A percentile compares a stretch with the other conserved stretches of the same genome.
phyloP scores from a whole-genome alignment of 768 basidiomycete genomes.

The Tylopilus plumbeoviolaceoides region DNA sequence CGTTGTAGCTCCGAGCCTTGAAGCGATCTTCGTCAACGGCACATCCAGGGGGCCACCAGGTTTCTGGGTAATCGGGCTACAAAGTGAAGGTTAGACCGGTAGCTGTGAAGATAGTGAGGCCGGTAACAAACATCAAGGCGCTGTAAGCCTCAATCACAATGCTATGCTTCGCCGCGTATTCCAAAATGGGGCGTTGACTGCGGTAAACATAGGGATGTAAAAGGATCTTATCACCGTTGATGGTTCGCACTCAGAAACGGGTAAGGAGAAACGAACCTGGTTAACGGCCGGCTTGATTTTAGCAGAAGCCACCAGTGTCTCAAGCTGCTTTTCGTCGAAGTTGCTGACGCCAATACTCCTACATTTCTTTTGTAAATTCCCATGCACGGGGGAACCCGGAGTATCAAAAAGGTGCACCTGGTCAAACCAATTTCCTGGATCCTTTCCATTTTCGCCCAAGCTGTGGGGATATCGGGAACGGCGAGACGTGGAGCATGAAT shows the following conservation, averaged over 20 bases:
- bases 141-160: constrained; percentile 76
- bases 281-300: constrained; percentile 65
- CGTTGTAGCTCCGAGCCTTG: constrained; percentile 44
- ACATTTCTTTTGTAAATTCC: background rate
- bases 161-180: constrained; percentile 50
- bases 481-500: constrained; percentile 59
- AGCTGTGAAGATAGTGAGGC: background rate
- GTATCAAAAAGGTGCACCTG: constrained; percentile 37
- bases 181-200: constrained; percentile 50
- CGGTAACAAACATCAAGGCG: constrained; percentile 47
- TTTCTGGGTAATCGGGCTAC: constrained; percentile 53
- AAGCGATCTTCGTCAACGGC: constrained; percentile 51
- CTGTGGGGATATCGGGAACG: constrained; percentile 53
- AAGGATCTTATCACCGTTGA: constrained; percentile 43
- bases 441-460: constrained; percentile 62
- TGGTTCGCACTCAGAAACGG: background rate
- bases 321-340: constrained; percentile 53
- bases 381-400: background rate
- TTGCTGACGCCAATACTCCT: constrained; percentile 76
- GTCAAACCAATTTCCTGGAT: constrained; percentile 50
- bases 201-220: constrained; percentile 69
- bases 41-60: constrained; percentile 64
- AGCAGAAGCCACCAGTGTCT: constrained; percentile 51
- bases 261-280: constrained; percentile 42
- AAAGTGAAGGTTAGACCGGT: background rate